Evolutionary conservation across 2,329 filamentous ascomycete genomes (phyloP), one percentile per base, ranked within the genome.

Genomic region (Aspergillus chevalieri): DNA sequence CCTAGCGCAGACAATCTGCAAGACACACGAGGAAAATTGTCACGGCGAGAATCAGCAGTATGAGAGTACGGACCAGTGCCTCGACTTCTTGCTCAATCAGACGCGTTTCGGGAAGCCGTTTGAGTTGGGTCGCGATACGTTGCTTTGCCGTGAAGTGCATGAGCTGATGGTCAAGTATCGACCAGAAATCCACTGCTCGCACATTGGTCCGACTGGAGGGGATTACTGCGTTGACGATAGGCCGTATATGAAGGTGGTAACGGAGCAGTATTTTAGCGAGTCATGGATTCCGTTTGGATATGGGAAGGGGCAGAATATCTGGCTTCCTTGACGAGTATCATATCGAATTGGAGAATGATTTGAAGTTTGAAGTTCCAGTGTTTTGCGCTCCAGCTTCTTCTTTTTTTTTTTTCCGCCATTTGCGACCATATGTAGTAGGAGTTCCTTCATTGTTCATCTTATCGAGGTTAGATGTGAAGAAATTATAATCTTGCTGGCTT

Each of bases 141-240:
- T 65, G 41, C 54, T 65, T 6, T 64, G 59, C 42, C 58, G 62
- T 1, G 56, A 63, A 46, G 58, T 64, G 19, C 59, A 65, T 44
- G 58, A 63, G 47, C 60, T 60, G 47, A 64, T 64, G 61, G 59
- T 64, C 14, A 54, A 52, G 38, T 61, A 58, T 39, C 53, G 58
- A 8, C 62, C 62, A 0, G 50, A 54, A 3, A 49, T 58, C n/a
- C 62, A 65, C 44, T 64, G 60, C 21, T 6, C 57, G 7, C 60
- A 64, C 52, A 65, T 65, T 30, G 60, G 61, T 2, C 61, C 60
- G 1, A 46, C 28, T n/a, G 60, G 62, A 0, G 61, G 62, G 1
- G 53, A 51, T 22, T 63, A 64, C 34, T 64, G 62, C 44, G 60
- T 62, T 14, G 62, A 64, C 51, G 62, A 64, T 47, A 56, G 53